Conservation (phyloP, 345 rosid species). For the Rhodomyrtus tomentosa region DNA sequence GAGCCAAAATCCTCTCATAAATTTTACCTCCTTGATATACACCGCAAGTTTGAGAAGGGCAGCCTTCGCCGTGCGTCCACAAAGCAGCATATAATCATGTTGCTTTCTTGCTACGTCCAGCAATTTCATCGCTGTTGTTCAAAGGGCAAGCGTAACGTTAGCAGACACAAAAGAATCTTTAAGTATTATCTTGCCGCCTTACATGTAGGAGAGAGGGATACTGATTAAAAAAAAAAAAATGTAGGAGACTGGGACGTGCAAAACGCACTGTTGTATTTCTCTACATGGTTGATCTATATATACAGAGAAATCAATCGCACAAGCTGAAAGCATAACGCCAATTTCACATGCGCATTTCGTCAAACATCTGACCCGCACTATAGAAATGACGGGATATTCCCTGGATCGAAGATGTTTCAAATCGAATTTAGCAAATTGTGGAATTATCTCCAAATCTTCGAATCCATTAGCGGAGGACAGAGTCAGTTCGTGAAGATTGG, state of each 20-base stretch:
- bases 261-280: not conserved
- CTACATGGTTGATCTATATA: too few species aligned
- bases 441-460: not conserved
- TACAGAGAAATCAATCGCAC: too few species aligned
- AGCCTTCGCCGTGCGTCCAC: not conserved
- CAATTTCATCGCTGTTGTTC: too few species aligned
- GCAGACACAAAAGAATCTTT: not conserved
- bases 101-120: not conserved
- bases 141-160: too few species aligned
- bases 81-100: not conserved
- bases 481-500: constrained; percentile 1
- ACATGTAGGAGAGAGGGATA: not conserved
- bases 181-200: not conserved
- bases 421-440: not conserved
- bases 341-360: too few species aligned
- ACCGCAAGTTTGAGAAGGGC: not conserved
- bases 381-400: too few species aligned
- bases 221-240: too few species aligned
- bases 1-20: not conserved
- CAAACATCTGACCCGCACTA: too few species aligned
- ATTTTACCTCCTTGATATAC: not conserved
- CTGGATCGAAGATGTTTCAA: not conserved
- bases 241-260: not conserved
- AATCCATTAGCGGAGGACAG: not conserved
- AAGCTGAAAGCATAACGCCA: too few species aligned